Conservation (phyloP, 2,329 filamentous ascomycete species). For the Aspergillus pseudoterreus region DNA sequence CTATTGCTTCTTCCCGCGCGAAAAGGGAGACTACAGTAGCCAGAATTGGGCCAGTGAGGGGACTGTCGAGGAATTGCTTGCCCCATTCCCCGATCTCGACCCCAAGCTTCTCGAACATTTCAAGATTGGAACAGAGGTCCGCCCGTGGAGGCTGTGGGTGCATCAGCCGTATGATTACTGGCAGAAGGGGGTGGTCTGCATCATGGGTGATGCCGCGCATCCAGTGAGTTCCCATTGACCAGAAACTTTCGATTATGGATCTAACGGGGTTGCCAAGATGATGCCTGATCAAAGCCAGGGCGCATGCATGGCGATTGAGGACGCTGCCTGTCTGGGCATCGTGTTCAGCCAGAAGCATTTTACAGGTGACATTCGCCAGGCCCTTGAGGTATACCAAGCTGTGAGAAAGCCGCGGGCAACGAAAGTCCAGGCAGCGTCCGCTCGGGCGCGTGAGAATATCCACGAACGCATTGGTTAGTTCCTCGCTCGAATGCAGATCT, state of each 20-base stretch:
- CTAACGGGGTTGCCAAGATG: constrained; percentile 41
- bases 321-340: constrained; percentile 61
- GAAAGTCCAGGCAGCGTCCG: constrained; percentile 55
- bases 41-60: constrained; percentile 56
- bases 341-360: constrained; percentile 52
- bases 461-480: constrained; percentile 57
- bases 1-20: constrained; percentile 66
- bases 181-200: constrained; percentile 45
- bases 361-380: constrained; percentile 46
- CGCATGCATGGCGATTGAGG: constrained; percentile 66
- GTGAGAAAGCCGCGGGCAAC: constrained; percentile 54
- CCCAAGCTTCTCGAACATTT: constrained; percentile 55
- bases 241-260: not conserved
- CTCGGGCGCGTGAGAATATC: constrained; percentile 59
- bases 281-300: constrained; percentile 69
- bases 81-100: constrained; percentile 59
- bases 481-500: not conserved
- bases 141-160: constrained; percentile 64
- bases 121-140: constrained; percentile 58
- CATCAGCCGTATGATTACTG: constrained; percentile 60
- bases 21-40: constrained; percentile 57
- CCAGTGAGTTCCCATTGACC: constrained; percentile 41
- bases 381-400: constrained; percentile 51
- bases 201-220: constrained; percentile 65
- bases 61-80: constrained; percentile 57